A percentile compares a stretch with the other conserved stretches of the same genome.
phyloP scores from a whole-genome alignment of 1,284 basidiomycete genomes.

The Moesziomyces parantarcticus region DNA sequence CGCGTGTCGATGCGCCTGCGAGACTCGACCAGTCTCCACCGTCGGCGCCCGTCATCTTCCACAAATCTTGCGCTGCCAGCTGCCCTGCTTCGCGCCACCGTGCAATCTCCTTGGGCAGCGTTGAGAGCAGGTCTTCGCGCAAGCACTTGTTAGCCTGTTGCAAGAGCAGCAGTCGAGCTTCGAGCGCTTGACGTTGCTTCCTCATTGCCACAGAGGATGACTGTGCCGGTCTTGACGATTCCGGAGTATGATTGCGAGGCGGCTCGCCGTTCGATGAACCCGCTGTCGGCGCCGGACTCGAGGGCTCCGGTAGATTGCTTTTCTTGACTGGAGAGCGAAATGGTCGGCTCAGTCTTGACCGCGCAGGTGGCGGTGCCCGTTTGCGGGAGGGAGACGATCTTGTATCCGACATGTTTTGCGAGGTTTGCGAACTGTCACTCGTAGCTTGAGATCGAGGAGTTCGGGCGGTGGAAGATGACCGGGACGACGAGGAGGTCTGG shows the following conservation, averaged over 20 bases:
- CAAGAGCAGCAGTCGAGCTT: constrained; percentile 25
- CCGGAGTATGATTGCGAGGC: not conserved
- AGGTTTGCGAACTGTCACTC: constrained; percentile 12
- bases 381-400: constrained; percentile 1
- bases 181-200: constrained; percentile 33
- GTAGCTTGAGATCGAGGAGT: constrained; percentile 1
- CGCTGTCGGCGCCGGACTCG: not conserved
- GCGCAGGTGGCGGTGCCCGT: not conserved
- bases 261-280: not conserved
- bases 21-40: constrained; percentile 29
- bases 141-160: constrained; percentile 42
- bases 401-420: constrained; percentile 4
- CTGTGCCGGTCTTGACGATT: not conserved
- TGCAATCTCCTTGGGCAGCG: constrained; percentile 27
- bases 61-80: constrained; percentile 38
- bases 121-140: constrained; percentile 17
- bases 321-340: constrained; percentile 31
- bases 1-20: constrained; percentile 9
- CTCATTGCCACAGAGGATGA: constrained; percentile 8
- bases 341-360: constrained; percentile 9
- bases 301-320: constrained; percentile 6
- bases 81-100: constrained; percentile 45
- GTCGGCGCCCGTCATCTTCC: constrained; percentile 39
- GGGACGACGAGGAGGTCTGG: constrained; percentile 12
- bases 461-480: constrained; percentile 7